Evolutionary conservation across 2,329 filamentous ascomycete species (phyloP).

Genomic region (Penicillium sp.): DNA sequence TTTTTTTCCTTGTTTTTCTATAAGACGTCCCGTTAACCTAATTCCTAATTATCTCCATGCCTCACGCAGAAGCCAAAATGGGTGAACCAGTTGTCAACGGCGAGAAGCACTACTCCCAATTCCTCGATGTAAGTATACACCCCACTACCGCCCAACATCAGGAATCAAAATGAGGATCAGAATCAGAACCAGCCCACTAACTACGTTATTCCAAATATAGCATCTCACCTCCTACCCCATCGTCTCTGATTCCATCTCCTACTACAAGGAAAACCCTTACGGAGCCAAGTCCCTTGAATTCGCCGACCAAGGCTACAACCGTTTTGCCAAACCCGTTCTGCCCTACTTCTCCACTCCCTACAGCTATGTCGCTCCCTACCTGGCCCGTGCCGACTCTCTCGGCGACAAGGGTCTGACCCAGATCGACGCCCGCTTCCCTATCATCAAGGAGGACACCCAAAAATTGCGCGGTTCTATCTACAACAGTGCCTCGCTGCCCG

Average conservation of each 20-base stretch:
- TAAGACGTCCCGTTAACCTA: neutral
- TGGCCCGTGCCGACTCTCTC: constrained; percentile 75
- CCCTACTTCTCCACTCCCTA: constrained; percentile 78
- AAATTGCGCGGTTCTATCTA: constrained; percentile 67
- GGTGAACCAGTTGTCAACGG: constrained; percentile 51
- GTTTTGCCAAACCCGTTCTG: constrained; percentile 73
- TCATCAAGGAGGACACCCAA: constrained; percentile 71
- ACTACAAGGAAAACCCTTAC: constrained; percentile 77
- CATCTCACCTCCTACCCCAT: constrained; percentile 83
- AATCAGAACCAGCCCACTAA: constrained; percentile 10
- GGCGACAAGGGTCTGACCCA: constrained; percentile 69
- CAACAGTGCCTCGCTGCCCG: constrained; percentile 61
- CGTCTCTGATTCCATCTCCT: constrained; percentile 72
- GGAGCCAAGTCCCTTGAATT: constrained; percentile 79
- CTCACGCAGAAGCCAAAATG: constrained; percentile 50
- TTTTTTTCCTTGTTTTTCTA: neutral
- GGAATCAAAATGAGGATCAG: neutral
- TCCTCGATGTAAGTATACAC: constrained; percentile 40
- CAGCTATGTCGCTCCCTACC: constrained; percentile 79
- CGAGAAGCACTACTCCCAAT: constrained; percentile 50
- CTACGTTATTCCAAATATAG: constrained; percentile 47
- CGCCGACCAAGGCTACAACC: constrained; percentile 71
- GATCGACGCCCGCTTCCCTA: constrained; percentile 69
- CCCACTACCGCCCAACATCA: neutral
- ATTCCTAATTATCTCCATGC: constrained; percentile 38